Evolutionary conservation across 345 rosid genomes (phyloP).

Genomic region (Acer negundo): DNA sequence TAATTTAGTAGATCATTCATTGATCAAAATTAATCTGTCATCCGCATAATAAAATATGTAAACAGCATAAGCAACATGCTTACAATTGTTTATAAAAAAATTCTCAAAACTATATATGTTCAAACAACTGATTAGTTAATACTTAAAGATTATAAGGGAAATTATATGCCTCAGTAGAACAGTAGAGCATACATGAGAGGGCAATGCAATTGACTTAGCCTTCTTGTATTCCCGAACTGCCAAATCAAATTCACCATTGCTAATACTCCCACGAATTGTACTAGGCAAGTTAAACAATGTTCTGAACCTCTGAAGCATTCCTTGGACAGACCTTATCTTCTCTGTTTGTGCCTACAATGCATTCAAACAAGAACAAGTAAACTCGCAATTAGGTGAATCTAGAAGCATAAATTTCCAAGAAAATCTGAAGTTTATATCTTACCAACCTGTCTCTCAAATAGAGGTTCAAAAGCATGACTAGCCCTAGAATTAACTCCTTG

Average conservation of each 20-base stretch:
- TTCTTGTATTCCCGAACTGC: constrained; percentile 98
- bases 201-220: constrained; percentile 95
- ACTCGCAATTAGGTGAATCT: not conserved
- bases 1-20: not conserved
- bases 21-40: constrained; percentile 4
- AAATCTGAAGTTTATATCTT: constrained; percentile 15
- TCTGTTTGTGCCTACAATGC: constrained; percentile 88
- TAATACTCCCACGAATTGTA: constrained; percentile 86
- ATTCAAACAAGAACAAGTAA: constrained; percentile 21
- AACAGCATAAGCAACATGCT: constrained; percentile 6
- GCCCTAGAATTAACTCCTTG: constrained; percentile 83
- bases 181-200: constrained; percentile 73
- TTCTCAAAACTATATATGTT: not conserved
- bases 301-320: constrained; percentile 96
- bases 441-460: constrained; percentile 97
- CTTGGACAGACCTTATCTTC: constrained; percentile 98
- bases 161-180: not conserved
- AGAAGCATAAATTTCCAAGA: constrained; percentile 10
- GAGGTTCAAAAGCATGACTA: constrained; percentile 84
- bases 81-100: not conserved
- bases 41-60: not conserved
- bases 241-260: constrained; percentile 96
- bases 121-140: not conserved
- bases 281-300: constrained; percentile 95
- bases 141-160: constrained; percentile 7